Conservation (phyloP, 1,284 basidiomycete species). For the Somion occarium region DNA sequence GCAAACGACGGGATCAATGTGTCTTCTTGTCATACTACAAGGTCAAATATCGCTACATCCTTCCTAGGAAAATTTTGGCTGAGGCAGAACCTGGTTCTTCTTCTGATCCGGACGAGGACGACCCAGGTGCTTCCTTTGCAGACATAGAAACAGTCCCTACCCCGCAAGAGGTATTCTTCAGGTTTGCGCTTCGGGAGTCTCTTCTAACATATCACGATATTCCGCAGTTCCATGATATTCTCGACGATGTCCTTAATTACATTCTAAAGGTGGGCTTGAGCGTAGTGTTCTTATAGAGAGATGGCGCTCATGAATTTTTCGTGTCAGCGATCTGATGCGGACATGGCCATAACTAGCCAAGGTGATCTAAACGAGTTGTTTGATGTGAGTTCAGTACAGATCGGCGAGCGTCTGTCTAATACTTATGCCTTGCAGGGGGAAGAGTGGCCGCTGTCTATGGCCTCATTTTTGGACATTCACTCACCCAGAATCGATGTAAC, state of each 20-base stretch:
- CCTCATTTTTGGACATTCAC: no score
- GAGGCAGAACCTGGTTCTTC: background rate
- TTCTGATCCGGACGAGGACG: background rate
- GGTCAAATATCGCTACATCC: slow-evolving; percentile 3
- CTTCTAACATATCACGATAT: background rate
- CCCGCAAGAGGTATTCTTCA: background rate
- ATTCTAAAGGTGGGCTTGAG: slow-evolving; percentile 1
- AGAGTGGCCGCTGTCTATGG: no score
- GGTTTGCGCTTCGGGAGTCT: no score
- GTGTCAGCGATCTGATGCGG: slow-evolving; percentile 3
- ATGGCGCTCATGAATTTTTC: no score
- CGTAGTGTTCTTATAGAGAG: background rate
- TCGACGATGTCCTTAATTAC: slow-evolving; percentile 3
- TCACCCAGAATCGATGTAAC: no score
- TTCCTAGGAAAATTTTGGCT: slow-evolving; percentile 2
- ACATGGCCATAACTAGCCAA: slow-evolving; percentile 2
- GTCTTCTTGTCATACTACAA: slow-evolving; percentile 7
- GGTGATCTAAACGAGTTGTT: slow-evolving; percentile 1
- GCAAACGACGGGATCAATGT: background rate
- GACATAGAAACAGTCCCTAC: background rate
- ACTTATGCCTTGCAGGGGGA: no score
- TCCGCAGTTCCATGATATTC: background rate
- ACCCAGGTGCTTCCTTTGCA: background rate
- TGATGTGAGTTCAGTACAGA: background rate
- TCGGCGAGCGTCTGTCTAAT: no score